These are phyloP conservation scores for Heliocybe sulcata DNA, from an alignment of 1,284 basidiomycete species.

Conservation along the genomic window DNA sequence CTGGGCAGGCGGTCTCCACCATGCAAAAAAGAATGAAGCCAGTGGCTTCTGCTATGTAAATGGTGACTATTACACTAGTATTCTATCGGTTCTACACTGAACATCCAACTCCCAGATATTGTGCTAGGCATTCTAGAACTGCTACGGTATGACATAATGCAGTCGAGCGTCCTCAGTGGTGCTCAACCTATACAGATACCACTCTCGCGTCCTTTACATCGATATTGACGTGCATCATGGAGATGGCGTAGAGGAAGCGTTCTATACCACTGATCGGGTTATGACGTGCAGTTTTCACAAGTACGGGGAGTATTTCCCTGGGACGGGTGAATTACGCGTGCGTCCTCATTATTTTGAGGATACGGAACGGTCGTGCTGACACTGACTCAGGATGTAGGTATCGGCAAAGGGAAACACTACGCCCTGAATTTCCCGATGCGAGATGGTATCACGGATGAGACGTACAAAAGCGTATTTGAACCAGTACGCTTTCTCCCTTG, in stretches of 20 bases:
- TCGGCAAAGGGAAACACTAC: slow-evolving; percentile 90
- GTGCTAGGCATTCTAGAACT: slow-evolving; percentile 96
- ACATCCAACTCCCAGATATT: slow-evolving; percentile 58
- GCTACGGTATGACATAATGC: slow-evolving; percentile 55
- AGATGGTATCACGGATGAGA: slow-evolving; percentile 95
- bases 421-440: slow-evolving; percentile 92
- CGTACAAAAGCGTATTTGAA: slow-evolving; percentile 93
- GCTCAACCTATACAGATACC: slow-evolving; percentile 54
- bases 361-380: no score
- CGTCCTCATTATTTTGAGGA: no score
- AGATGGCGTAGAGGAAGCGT: slow-evolving; percentile 98
- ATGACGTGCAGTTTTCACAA: slow-evolving; percentile 99
- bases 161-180: background rate
- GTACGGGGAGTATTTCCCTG: slow-evolving; percentile 99
- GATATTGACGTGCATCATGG: slow-evolving; percentile 99
- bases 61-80: slow-evolving; percentile 38
- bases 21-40: slow-evolving; percentile 98
- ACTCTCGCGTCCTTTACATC: slow-evolving; percentile 93
- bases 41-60: slow-evolving; percentile 99
- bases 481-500: slow-evolving; percentile 54
- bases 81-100: slow-evolving; percentile 1
- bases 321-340: slow-evolving; percentile 92
- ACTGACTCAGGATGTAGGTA: slow-evolving; percentile 74
- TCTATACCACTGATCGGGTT: slow-evolving; percentile 97
- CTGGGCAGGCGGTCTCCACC: slow-evolving; percentile 97